These are phyloP conservation scores for Kodamaea sp. DNA, from an alignment of 1,139 yeast species.

Conservation along the genomic window DNA sequence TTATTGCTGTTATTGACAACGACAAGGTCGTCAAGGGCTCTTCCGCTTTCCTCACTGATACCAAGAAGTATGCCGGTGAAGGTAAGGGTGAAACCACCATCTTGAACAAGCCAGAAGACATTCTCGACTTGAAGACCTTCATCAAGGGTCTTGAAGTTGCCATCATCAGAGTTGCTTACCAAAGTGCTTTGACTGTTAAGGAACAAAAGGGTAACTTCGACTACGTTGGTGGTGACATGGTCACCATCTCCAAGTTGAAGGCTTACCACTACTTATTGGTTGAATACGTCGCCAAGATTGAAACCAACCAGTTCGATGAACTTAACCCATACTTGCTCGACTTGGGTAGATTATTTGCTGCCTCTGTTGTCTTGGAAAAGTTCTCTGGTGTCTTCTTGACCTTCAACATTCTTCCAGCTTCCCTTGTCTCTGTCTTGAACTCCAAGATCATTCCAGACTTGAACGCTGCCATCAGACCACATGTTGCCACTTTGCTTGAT, in stretches of 20 bases:
- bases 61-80: slow-evolving; percentile 26
- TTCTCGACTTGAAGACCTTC: slow-evolving; percentile 33
- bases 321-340: slow-evolving; percentile 33
- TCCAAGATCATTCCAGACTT: slow-evolving; percentile 45
- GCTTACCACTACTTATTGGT: slow-evolving; percentile 57
- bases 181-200: slow-evolving; percentile 46
- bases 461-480: slow-evolving; percentile 58
- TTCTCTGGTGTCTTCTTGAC: slow-evolving; percentile 79
- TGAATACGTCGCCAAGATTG: slow-evolving; percentile 40
- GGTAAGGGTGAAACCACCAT: slow-evolving; percentile 24
- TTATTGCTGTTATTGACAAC: slow-evolving; percentile 30
- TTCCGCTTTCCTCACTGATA: slow-evolving; percentile 40
- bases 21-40: slow-evolving; percentile 40
- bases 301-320: slow-evolving; percentile 22
- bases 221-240: slow-evolving; percentile 59
- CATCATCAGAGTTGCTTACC: slow-evolving; percentile 46
- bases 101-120: slow-evolving; percentile 29
- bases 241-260: slow-evolving; percentile 60
- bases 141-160: slow-evolving; percentile 44
- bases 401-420: slow-evolving; percentile 53
- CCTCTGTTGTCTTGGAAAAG: slow-evolving; percentile 68
- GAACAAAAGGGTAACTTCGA: slow-evolving; percentile 53
- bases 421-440: slow-evolving; percentile 47
- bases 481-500: slow-evolving; percentile 83
- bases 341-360: slow-evolving; percentile 55